These are phyloP conservation scores for Ceratobasidium theobromae DNA, from an alignment of 1,284 basidiomycete species.

Conservation along the genomic window DNA sequence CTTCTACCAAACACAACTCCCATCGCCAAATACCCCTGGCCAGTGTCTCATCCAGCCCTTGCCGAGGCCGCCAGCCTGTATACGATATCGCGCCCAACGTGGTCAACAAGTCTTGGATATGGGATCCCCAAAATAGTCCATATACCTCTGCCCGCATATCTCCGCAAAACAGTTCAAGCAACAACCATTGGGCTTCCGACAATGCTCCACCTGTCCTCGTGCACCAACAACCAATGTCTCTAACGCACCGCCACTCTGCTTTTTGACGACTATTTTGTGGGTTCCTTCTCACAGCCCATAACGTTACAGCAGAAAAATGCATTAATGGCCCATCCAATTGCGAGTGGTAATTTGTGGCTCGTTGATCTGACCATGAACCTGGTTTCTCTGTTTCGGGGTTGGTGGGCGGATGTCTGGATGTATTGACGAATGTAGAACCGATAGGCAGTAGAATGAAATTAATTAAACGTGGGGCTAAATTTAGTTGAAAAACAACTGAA, in stretches of 20 bases:
- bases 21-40: not conserved
- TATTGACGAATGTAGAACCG: constrained; percentile 22
- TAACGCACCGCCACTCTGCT: not conserved
- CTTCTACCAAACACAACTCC: constrained; percentile 1
- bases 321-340: constrained; percentile 15
- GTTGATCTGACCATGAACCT: no score
- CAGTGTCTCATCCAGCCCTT: not conserved
- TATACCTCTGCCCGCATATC: not conserved
- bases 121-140: not conserved
- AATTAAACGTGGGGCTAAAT: no score
- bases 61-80: constrained; percentile 15
- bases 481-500: no score
- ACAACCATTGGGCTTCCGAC: not conserved
- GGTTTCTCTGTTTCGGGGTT: constrained; percentile 33
- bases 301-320: constrained; percentile 31
- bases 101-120: constrained; percentile 17
- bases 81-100: constrained; percentile 32
- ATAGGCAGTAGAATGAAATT: no score
- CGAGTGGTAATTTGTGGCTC: not conserved
- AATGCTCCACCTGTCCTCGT: constrained; percentile 17
- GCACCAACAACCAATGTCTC: not conserved
- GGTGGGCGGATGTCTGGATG: constrained; percentile 35
- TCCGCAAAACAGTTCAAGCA: not conserved
- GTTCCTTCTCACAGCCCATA: constrained; percentile 35
- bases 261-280: not conserved